Conservation (phyloP, 192 early-diverging fungal species). For the Gigaspora rosea region DNA sequence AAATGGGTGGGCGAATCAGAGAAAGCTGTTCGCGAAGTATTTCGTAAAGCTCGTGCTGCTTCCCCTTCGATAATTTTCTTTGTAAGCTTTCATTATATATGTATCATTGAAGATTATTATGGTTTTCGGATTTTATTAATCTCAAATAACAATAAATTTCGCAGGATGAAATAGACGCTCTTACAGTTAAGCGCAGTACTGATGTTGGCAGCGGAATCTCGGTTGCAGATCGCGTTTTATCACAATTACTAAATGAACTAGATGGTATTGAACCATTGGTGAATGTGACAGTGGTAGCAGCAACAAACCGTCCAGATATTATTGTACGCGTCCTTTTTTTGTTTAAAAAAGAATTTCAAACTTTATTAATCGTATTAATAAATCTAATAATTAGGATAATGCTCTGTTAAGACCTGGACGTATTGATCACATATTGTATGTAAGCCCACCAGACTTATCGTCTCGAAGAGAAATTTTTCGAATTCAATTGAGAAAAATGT, state of each 20-base stretch:
- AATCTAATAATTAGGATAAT: slow-evolving; percentile 62
- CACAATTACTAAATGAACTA: slow-evolving; percentile 91
- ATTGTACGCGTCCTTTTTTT: slow-evolving; percentile 54
- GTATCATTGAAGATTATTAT: background rate
- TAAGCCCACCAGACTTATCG: slow-evolving; percentile 81
- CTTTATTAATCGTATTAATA: background rate
- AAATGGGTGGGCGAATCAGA: slow-evolving; percentile 99
- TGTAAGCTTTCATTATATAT: slow-evolving; percentile 53
- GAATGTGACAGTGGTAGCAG: slow-evolving; percentile 96
- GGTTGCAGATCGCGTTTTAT: slow-evolving; percentile 91
- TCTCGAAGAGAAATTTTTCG: slow-evolving; percentile 81
- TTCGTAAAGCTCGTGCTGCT: slow-evolving; percentile 90
- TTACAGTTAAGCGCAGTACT: slow-evolving; percentile 80
- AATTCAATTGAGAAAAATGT: slow-evolving; percentile 75
- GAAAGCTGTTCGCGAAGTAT: slow-evolving; percentile 93
- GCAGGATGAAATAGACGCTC: slow-evolving; percentile 96
- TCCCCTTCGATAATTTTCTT: slow-evolving; percentile 97
- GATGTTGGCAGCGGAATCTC: slow-evolving; percentile 68
- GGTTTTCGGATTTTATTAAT: background rate
- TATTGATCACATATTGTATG: slow-evolving; percentile 93
- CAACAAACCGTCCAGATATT: slow-evolving; percentile 97
- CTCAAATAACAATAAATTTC: background rate
- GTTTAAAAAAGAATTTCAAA: background rate
- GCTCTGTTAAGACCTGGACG: slow-evolving; percentile 92
- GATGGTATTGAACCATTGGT: slow-evolving; percentile 96